Evolutionary conservation across 1,139 yeast species (phyloP).

Genomic region (Insectozyma bohioensis): DNA sequence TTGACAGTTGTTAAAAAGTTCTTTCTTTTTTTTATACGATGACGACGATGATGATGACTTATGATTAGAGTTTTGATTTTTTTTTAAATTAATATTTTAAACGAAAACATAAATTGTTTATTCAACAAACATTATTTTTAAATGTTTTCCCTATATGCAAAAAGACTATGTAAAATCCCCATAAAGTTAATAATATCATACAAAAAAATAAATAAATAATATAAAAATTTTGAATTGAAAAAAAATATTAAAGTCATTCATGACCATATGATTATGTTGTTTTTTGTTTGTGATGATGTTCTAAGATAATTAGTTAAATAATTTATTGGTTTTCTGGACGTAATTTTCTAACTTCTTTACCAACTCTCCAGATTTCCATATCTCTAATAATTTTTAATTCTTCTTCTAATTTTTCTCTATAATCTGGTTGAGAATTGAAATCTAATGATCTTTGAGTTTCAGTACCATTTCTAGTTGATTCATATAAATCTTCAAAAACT

Average conservation of each 20-base stretch:
- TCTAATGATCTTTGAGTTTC: conserved; percentile 98
- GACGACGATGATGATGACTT: too few relatives aligned
- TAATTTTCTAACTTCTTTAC: conserved; percentile 98
- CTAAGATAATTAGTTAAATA: neutral
- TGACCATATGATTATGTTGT: conserved; percentile 24
- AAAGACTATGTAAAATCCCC: conserved; percentile 7
- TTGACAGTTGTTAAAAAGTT: too few relatives aligned
- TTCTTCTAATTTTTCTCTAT: conserved; percentile 93
- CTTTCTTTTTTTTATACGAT: too few relatives aligned
- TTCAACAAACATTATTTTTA: conserved; percentile 38
- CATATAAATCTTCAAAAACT: conserved; percentile 93
- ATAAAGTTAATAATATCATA: conserved; percentile 10
- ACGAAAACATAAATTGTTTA: conserved; percentile 28
- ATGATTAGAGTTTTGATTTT: too few relatives aligned
- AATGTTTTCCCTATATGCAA: conserved; percentile 23
- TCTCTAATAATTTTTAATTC: conserved; percentile 92
- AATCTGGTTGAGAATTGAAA: conserved; percentile 96
- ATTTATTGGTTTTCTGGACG: conserved; percentile 95
- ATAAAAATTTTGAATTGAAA: conserved; percentile 24
- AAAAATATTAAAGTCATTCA: conserved; percentile 30
- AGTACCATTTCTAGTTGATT: conserved; percentile 91
- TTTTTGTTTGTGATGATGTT: conserved; percentile 1
- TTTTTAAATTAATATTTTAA: too few relatives aligned
- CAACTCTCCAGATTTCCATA: conserved; percentile 99
- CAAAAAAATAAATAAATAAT: conserved; percentile 11